Percentiles rank a stretch among this genome's conserved stretches.
These are phyloP conservation scores for Alternaria sp. DNA, from an alignment of 2,329 filamentous ascomycete genomes.

Conservation along the genomic window DNA sequence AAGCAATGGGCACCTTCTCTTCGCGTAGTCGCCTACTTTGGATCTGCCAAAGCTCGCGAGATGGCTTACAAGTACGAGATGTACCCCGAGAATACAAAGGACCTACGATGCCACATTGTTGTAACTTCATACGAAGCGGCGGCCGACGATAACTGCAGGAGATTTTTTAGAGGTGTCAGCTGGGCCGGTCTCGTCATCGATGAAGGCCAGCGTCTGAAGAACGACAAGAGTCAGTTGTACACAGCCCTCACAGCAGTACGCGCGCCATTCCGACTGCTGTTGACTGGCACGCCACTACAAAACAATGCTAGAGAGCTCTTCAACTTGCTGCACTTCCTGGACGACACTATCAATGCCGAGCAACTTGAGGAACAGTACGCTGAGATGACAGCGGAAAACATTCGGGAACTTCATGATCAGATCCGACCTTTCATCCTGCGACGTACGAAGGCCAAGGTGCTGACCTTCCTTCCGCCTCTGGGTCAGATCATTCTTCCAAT, in stretches of 20 bases:
- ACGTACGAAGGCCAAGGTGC: constrained; percentile 87
- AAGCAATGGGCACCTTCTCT: constrained; percentile 90
- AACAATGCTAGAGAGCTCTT: constrained; percentile 96
- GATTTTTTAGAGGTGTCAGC: constrained; percentile 72
- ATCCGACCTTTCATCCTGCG: constrained; percentile 77
- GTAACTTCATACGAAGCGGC: constrained; percentile 95
- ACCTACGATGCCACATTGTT: constrained; percentile 87
- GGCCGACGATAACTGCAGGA: constrained; percentile 72
- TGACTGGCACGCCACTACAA: constrained; percentile 90
- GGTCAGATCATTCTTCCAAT: constrained; percentile 94
- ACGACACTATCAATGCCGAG: constrained; percentile 74
- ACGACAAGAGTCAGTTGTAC: constrained; percentile 86
- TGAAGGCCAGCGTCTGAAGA: constrained; percentile 94
- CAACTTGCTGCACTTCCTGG: constrained; percentile 94
- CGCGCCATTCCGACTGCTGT: constrained; percentile 81
- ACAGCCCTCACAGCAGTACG: constrained; percentile 74
- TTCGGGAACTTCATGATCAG: constrained; percentile 80
- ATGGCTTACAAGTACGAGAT: constrained; percentile 85
- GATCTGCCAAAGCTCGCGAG: constrained; percentile 75
- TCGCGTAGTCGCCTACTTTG: constrained; percentile 92
- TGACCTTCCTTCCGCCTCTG: constrained; percentile 92
- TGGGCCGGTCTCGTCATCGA: constrained; percentile 94
- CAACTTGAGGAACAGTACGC: constrained; percentile 77
- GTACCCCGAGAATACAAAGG: constrained; percentile 70
- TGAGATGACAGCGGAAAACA: constrained; percentile 82